Evolutionary conservation across 2,329 filamentous ascomycete species (phyloP), one percentile per base, ranked within the genome.

Genomic region (Hypoxylon sp.): DNA sequence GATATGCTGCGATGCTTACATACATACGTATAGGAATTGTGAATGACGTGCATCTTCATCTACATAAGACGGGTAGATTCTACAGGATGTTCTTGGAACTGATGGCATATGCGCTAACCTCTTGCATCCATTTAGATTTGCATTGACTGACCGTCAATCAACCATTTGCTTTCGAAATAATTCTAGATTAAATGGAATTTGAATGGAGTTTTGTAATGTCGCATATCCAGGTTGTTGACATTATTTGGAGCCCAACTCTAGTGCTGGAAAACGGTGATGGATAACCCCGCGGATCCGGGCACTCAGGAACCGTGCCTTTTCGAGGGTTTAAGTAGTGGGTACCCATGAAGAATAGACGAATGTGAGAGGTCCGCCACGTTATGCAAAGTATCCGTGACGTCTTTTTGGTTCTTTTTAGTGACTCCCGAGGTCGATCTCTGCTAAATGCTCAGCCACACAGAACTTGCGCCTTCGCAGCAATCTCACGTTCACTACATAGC

Each of bases 361-460:
- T 49, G 30, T 50, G 4, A 32, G 36, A 50, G 44, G 52, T n/a
- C 45, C 40, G 12, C 33, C 16, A 30, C 22, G 20, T n/a, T 52
- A 28, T 22, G 36, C 32, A 28, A 61, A 54, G 65, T 68, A 68
- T 36, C 28, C 18, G 52, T 61, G 51, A 68, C 65, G 56, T 63
- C 48, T 53, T 52, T 57, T 26, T 36, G 20, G 36, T 58, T 63
- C 48, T 53, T 52, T 57, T 26, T 36, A 24, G 36, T 58, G 45
- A 64, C 56, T 61, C 49, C 22, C 38, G 44, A n/a, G n/a, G n/a
- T n/a, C 24, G 5, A 14, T 24, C 26, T 49, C 30, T 14, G 20
- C 11, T 20, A 45, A 12, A 45, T 57, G 49, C 65, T 62, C 53
- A 68, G 65, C 65, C 65, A 68, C 65, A 68, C 48, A 28, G 33